Conservation (phyloP, 2,329 filamentous ascomycete species). For the Epicoccum nigrum region DNA sequence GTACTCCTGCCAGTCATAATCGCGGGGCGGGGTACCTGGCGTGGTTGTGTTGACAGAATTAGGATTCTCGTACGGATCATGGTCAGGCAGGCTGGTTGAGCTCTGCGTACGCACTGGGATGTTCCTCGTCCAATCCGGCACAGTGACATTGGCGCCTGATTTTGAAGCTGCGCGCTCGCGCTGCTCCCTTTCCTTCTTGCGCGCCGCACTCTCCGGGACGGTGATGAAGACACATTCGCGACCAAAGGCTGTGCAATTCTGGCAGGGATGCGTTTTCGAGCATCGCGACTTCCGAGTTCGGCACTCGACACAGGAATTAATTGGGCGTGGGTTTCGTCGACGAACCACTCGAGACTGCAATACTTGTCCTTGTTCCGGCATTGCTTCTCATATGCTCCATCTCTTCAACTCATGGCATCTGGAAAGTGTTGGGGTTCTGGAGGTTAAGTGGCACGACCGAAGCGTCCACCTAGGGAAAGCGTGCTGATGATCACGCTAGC, state of each 20-base stretch:
- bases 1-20: slow-evolving; percentile 49
- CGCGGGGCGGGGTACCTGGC: slow-evolving; percentile 46
- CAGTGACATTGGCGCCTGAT: slow-evolving; percentile 34
- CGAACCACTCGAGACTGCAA: slow-evolving; percentile 48
- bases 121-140: slow-evolving; percentile 46
- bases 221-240: slow-evolving; percentile 49
- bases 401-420: slow-evolving; percentile 37
- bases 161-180: slow-evolving; percentile 33
- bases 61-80: slow-evolving; percentile 32
- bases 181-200: slow-evolving; percentile 45
- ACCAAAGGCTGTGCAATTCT: slow-evolving; percentile 49
- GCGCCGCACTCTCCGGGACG: slow-evolving; percentile 46
- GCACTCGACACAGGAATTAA: slow-evolving; percentile 49
- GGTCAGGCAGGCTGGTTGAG: slow-evolving; percentile 32
- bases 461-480: slow-evolving; percentile 6
- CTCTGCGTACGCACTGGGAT: slow-evolving; percentile 43
- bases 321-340: slow-evolving; percentile 47
- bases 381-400: slow-evolving; percentile 39
- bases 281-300: slow-evolving; percentile 48
- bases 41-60: slow-evolving; percentile 43
- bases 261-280: slow-evolving; percentile 49
- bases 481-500: slow-evolving; percentile 19
- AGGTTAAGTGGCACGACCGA: slow-evolving; percentile 6
- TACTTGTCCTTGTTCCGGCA: slow-evolving; percentile 46
- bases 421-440: slow-evolving; percentile 22